Conservation (phyloP, 1,139 yeast genomes). For the Blastobotrys serpentis region DNA sequence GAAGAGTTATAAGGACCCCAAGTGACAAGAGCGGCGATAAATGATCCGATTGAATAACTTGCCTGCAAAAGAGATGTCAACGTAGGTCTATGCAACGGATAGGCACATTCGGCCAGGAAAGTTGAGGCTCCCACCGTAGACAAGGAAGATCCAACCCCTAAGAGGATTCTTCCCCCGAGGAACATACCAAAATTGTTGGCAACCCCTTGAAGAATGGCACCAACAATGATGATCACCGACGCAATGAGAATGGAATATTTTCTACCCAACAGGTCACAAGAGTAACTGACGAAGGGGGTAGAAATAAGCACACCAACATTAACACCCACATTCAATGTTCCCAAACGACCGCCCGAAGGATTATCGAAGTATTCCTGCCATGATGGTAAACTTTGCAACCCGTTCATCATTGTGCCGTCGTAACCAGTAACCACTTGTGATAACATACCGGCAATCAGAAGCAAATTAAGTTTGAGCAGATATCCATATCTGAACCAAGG, state of each 20-base stretch:
- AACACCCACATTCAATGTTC: slow-evolving; percentile 52
- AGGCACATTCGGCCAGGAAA: slow-evolving; percentile 42
- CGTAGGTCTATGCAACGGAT: slow-evolving; percentile 45
- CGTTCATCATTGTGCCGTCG: slow-evolving; percentile 54
- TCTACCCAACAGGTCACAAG: slow-evolving; percentile 52
- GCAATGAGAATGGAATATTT: slow-evolving; percentile 45
- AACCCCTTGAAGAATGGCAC: slow-evolving; percentile 47
- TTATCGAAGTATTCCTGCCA: slow-evolving; percentile 43
- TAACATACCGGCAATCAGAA: slow-evolving; percentile 44
- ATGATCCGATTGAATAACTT: slow-evolving; percentile 54
- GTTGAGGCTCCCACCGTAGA: slow-evolving; percentile 46
- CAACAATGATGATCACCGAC: slow-evolving; percentile 43
- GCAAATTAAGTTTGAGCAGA: slow-evolving; percentile 40
- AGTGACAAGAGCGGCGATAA: slow-evolving; percentile 54
- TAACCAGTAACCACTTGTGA: slow-evolving; percentile 52
- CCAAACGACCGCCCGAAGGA: slow-evolving; percentile 47
- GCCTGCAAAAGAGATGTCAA: slow-evolving; percentile 49
- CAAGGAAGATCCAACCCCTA: slow-evolving; percentile 51
- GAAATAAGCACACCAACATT: slow-evolving; percentile 46
- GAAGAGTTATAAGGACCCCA: slow-evolving; percentile 42
- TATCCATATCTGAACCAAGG: slow-evolving; percentile 42
- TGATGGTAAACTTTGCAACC: slow-evolving; percentile 46
- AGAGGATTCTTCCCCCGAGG: slow-evolving; percentile 47
- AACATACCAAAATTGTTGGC: slow-evolving; percentile 46
- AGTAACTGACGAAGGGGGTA: slow-evolving; percentile 27